A percentile compares a stretch with the other conserved stretches of the same genome.
Conservation (phyloP, 495 filamentous ascomycete genomes). For the Daldinia loculata region DNA sequence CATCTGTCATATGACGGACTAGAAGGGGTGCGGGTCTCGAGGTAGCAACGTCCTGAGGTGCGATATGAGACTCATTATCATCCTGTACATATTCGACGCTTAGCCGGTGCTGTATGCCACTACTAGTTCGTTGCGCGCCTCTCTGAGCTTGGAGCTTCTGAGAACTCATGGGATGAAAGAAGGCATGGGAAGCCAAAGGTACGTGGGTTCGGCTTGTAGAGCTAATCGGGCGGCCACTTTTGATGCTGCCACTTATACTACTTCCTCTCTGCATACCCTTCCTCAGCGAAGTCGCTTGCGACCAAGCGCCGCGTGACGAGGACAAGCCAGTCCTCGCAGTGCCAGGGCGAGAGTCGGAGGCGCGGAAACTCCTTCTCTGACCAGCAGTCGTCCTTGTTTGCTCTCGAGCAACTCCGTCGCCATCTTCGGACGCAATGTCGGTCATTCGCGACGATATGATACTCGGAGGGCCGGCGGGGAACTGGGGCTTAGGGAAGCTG, state of each 20-base stretch:
- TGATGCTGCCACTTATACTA: constrained; percentile 55
- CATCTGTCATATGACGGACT: constrained; percentile 52
- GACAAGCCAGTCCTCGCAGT: constrained; percentile 60
- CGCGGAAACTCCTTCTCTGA: constrained; percentile 50
- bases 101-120: constrained; percentile 49
- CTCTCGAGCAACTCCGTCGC: constrained; percentile 51
- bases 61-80: constrained; percentile 45
- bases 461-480: constrained; percentile 61
- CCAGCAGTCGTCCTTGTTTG: constrained; percentile 40
- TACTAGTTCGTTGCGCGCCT: constrained; percentile 58
- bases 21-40: constrained; percentile 56
- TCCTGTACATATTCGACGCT: constrained; percentile 52
- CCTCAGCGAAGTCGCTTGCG: constrained; percentile 58
- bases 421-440: constrained; percentile 71
- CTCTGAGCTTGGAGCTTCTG: constrained; percentile 93
- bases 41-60: constrained; percentile 57
- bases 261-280: constrained; percentile 54
- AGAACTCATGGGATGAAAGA: constrained; percentile 97
- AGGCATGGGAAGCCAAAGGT: constrained; percentile 86
- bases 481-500: constrained; percentile 50
- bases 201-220: constrained; percentile 85
- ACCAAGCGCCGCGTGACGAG: constrained; percentile 59
- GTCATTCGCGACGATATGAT: constrained; percentile 89
- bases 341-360: constrained; percentile 60
- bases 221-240: constrained; percentile 64